Evolutionary conservation across 164 flowering plant species (phyloP).

Genomic region (Sedum album): DNA sequence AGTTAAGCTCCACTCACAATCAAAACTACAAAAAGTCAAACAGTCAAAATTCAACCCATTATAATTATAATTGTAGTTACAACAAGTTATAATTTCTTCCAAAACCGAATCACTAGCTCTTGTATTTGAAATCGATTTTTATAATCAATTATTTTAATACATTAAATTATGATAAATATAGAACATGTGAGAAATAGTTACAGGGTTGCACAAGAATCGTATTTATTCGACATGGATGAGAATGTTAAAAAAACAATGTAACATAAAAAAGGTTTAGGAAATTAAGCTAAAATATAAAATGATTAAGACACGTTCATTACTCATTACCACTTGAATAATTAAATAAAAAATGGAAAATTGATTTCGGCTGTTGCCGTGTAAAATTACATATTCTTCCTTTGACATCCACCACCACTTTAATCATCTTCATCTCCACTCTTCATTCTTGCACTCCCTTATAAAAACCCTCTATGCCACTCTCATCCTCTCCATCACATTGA

Average conservation of each 20-base stretch:
- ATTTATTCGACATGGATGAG: background rate
- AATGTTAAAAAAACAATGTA: background rate
- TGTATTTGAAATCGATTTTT: too few species aligned
- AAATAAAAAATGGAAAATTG: background rate
- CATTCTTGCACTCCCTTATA: background rate
- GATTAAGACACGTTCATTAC: background rate
- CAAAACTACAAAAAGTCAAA: constrained; percentile 1
- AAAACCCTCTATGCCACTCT: background rate
- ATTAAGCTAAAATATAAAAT: background rate
- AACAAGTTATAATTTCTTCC: too few species aligned
- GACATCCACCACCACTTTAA: constrained; percentile 1
- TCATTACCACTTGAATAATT: background rate
- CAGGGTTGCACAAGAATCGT: too few species aligned
- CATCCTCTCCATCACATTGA: background rate
- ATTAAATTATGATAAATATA: too few species aligned
- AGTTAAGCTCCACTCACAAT: background rate
- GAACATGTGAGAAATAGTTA: background rate
- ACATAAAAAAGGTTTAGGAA: too few species aligned
- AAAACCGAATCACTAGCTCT: too few species aligned
- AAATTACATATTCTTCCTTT: constrained; percentile 6
- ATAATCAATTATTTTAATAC: too few species aligned
- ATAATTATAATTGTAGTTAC: background rate
- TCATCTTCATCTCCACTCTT: background rate
- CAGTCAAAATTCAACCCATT: background rate
- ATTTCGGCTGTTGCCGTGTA: constrained; percentile 5